A percentile compares a stretch with the other conserved stretches of the same genome.
phyloP scores from a whole-genome alignment of 208 protist genomes.

The Acanthamoeba lenticulata region DNA sequence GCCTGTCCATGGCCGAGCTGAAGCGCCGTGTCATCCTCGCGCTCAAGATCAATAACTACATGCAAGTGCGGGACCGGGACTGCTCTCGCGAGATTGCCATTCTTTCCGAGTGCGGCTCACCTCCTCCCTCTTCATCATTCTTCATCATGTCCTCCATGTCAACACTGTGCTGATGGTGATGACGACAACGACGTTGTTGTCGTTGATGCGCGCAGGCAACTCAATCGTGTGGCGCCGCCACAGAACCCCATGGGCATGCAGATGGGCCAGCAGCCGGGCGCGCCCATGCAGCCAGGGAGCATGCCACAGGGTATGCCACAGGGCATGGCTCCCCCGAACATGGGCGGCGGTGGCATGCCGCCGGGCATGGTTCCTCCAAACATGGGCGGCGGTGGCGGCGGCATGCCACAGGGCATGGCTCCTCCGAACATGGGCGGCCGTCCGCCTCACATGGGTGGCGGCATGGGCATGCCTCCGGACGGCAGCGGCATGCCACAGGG shows the following conservation, averaged over 20 bases:
- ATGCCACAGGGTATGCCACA: background rate
- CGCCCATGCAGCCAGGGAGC: background rate
- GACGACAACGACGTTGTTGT: too few species aligned
- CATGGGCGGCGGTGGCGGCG: background rate
- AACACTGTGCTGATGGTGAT: background rate
- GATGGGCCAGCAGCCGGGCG: background rate
- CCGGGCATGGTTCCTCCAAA: background rate
- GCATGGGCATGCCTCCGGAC: background rate
- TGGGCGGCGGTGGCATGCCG: background rate
- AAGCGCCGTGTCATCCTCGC: conserved; percentile 10
- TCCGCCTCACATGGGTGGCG: background rate
- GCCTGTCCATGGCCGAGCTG: background rate
- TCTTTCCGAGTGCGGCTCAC: background rate
- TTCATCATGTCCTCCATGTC: background rate
- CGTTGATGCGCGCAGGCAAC: background rate
- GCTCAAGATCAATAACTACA: background rate
- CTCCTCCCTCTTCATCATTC: background rate
- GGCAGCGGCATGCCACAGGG: background rate
- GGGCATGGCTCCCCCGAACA: background rate
- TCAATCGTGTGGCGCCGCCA: background rate
- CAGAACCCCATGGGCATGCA: background rate
- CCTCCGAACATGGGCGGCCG: conserved; percentile 11
- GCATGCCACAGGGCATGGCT: background rate
- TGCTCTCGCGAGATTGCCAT: background rate
- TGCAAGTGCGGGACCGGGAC: background rate